Evolutionary conservation across 2,329 filamentous ascomycete genomes (phyloP), one percentile per base, ranked within the genome.

Genomic region (Trichoderma afroharzianum): DNA sequence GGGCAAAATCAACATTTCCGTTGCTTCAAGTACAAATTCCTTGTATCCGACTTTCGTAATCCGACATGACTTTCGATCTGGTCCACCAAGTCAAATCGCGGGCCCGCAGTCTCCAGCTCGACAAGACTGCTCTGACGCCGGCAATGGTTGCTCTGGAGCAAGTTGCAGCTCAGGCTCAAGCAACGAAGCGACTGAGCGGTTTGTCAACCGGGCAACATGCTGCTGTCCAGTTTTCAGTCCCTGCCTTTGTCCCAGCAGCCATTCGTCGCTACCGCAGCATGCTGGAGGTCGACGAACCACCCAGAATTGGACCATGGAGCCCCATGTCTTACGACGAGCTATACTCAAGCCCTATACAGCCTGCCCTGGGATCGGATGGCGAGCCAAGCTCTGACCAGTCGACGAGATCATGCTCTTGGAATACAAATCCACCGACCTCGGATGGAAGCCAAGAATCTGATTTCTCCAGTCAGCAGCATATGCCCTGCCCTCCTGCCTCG

Each of bases 241-340:
- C 74, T 3, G 63, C 74, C 9, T 68, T 67, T 43, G 57, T 73
- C 2, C 70, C 75, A 24, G 66, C 67, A 63, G 76, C 74, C 5
- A 70, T 77, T 43, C 80, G 74, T 7, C 81, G 81, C 57, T 87
- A 84, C 74, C 83, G 84, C 72, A 89, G 86, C 78, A 86, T 89
- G 87, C 80, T 88, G 24, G 83, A 86, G 59, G 80, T 88, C 21
- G 86, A 86, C 58, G 82, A 83, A 32, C 82, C 84, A 2, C 85
- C 86, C 14, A 85, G 75, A 71, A 79, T 88, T 28, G 81, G 79
- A 8, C 80, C 83, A 5, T 78, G 82, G 73, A 81, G 81, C 66
- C 82, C 83, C 39, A 81, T 86, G 73, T 81, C 81, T 12, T 85
- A 84, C 74, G 83, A 85, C 28, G 85, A 87, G 77, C 81, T 88